phyloP scores from a whole-genome alignment of 768 basidiomycete genomes.

The Ephemerocybe angulata region DNA sequence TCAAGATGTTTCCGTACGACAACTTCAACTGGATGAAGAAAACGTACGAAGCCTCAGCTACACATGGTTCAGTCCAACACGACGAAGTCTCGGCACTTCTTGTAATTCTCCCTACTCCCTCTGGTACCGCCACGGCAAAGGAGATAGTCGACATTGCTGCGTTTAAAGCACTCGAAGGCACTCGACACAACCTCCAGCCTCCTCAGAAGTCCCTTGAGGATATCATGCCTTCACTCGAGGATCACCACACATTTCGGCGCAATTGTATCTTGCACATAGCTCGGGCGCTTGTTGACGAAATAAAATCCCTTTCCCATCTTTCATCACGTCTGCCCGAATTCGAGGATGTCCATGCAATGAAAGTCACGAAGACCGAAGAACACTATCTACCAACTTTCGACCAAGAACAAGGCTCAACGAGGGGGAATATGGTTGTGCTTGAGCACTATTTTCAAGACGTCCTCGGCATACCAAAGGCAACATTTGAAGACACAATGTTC shows the following conservation, averaged over 20 bases:
- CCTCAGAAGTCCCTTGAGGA: conserved; percentile 5
- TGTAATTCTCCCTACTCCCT: conserved; percentile 1
- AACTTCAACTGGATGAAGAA: conserved; percentile 22
- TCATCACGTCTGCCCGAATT: not conserved
- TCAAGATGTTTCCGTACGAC: conserved; percentile 20
- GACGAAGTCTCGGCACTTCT: conserved; percentile 22
- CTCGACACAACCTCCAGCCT: conserved; percentile 10
- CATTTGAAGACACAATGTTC: conserved; percentile 13
- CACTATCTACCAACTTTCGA: conserved; percentile 17
- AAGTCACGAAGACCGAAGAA: conserved; percentile 10
- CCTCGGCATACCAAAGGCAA: conserved; percentile 12
- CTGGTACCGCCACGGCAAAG: not conserved
- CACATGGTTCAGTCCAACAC: conserved; percentile 12
- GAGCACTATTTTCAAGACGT: conserved; percentile 17
- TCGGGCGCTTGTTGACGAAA: conserved; percentile 3
- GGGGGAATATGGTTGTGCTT: too few relatives aligned
- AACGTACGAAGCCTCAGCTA: conserved; percentile 13
- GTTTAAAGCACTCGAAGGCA: not conserved
- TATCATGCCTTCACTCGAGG: conserved; percentile 6
- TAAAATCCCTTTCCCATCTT: conserved; percentile 1
- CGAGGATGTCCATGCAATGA: not conserved
- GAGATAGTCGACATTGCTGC: not conserved
- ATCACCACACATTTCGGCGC: conserved; percentile 6
- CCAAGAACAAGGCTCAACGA: too few relatives aligned
- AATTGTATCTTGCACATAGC: conserved; percentile 8